Percentiles rank a stretch among this genome's conserved stretches.
Evolutionary conservation across 441 rosid genomes (phyloP).

Genomic region (Caryocar brasiliense): DNA sequence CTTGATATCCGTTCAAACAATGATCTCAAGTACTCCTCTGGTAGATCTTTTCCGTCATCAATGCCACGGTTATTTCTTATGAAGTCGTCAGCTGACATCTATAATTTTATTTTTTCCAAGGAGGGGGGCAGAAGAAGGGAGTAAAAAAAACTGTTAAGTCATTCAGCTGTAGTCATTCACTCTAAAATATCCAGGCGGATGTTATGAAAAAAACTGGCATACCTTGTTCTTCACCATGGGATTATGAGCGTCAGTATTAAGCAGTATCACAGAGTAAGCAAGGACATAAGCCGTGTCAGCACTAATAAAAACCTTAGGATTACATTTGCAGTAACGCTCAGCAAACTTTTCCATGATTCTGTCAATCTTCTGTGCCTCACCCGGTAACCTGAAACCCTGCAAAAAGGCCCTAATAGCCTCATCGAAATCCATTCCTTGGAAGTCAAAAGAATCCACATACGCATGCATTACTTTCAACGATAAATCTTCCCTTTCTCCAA

Average conservation of each 20-base stretch:
- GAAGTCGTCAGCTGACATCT: slow-evolving; percentile 98
- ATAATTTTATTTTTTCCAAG: too few species aligned
- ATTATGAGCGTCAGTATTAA: slow-evolving; percentile 96
- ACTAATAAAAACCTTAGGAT: slow-evolving; percentile 83
- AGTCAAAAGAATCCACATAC: slow-evolving; percentile 89
- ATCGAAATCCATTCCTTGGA: slow-evolving; percentile 85
- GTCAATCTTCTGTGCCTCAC: slow-evolving; percentile 99
- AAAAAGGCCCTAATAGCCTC: slow-evolving; percentile 86
- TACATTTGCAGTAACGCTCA: slow-evolving; percentile 93
- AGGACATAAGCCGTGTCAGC: slow-evolving; percentile 98
- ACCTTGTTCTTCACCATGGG: slow-evolving; percentile 99
- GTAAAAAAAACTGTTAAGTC: too few species aligned
- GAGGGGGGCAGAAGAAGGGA: slow-evolving; percentile 10
- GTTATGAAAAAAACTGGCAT: slow-evolving; percentile 14
- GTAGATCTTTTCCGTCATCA: slow-evolving; percentile 92
- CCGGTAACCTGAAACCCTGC: slow-evolving; percentile 93
- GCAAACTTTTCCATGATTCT: slow-evolving; percentile 98
- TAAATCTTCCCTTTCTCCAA: slow-evolving; percentile 95
- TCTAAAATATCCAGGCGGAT: too few species aligned
- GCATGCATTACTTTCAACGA: slow-evolving; percentile 96
- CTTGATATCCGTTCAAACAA: slow-evolving; percentile 83
- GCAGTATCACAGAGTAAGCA: slow-evolving; percentile 95
- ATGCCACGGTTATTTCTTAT: slow-evolving; percentile 97
- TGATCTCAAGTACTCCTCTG: slow-evolving; percentile 81
- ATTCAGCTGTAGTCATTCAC: too few species aligned